These are phyloP conservation scores for Collybia sordida DNA, from an alignment of 768 basidiomycete species.

Conservation along the genomic window DNA sequence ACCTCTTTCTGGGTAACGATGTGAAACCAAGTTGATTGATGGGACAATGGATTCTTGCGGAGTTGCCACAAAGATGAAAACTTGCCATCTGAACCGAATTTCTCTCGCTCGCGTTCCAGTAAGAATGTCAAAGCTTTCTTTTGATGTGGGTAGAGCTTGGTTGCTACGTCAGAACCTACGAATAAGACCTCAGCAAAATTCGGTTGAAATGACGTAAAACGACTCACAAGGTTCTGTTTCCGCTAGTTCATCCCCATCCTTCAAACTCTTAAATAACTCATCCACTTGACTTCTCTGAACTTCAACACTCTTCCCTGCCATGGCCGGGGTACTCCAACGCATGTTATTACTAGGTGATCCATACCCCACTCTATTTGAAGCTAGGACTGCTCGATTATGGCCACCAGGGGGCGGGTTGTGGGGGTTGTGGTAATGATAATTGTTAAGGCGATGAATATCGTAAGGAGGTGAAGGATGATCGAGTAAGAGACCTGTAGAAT, in stretches of 20 bases:
- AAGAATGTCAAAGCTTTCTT: constrained; percentile 97
- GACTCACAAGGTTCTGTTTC: constrained; percentile 84
- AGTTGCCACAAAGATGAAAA: constrained; percentile 74
- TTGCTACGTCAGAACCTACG: constrained; percentile 71
- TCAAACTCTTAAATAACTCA: constrained; percentile 86
- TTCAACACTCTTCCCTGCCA: constrained; percentile 78
- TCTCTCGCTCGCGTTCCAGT: constrained; percentile 82
- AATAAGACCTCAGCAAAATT: neutral
- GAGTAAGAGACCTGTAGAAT: constrained; percentile 65
- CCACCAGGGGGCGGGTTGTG: constrained; percentile 82
- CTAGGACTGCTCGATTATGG: constrained; percentile 41
- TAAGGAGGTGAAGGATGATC: constrained; percentile 77
- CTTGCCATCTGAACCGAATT: constrained; percentile 51
- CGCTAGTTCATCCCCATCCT: constrained; percentile 80
- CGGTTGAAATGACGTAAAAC: neutral
- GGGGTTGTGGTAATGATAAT: constrained; percentile 82
- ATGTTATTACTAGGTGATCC: constrained; percentile 30
- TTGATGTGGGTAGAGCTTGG: constrained; percentile 93
- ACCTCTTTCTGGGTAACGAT: constrained; percentile 81
- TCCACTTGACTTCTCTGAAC: constrained; percentile 93
- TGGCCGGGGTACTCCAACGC: constrained; percentile 58
- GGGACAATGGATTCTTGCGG: constrained; percentile 47
- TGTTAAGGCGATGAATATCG: constrained; percentile 56
- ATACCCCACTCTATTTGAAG: constrained; percentile 41
- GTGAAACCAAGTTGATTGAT: constrained; percentile 66